These are phyloP conservation scores for Debaryomyces fabryi DNA, from an alignment of 1,139 yeast species.

Conservation along the genomic window DNA sequence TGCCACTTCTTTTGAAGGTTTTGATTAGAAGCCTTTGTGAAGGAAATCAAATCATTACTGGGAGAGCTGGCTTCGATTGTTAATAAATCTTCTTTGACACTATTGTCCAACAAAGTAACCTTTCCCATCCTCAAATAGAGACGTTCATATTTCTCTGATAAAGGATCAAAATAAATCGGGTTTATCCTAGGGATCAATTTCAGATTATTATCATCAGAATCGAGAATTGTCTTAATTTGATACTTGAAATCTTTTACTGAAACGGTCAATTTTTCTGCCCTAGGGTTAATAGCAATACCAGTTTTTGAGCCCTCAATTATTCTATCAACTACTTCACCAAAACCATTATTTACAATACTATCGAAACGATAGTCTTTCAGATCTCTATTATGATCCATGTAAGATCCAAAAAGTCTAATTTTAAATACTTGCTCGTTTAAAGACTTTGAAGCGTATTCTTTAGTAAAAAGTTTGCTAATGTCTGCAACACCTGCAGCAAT, in stretches of 20 bases:
- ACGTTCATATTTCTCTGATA: conserved; percentile 62
- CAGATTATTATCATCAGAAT: conserved; percentile 38
- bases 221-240: conserved; percentile 45
- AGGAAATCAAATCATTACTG: conserved; percentile 50
- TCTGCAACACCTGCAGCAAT: conserved; percentile 90
- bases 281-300: conserved; percentile 81
- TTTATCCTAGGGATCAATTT: conserved; percentile 63
- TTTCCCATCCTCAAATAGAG: conserved; percentile 61
- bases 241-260: conserved; percentile 76
- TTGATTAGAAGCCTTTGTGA: conserved; percentile 73
- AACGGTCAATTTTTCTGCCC: conserved; percentile 73
- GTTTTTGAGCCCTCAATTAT: conserved; percentile 74
- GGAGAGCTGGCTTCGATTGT: conserved; percentile 53
- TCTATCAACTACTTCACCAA: conserved; percentile 87
- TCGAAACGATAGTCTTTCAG: conserved; percentile 22
- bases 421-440: conserved; percentile 72
- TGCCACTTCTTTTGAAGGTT: conserved; percentile 60
- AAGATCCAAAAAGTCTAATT: conserved; percentile 74
- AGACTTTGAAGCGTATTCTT: conserved; percentile 59
- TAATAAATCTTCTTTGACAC: conserved; percentile 40
- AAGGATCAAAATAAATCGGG: conserved; percentile 65
- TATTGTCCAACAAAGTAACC: conserved; percentile 38
- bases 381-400: conserved; percentile 42
- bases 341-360: conserved; percentile 61
- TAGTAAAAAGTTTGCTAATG: conserved; percentile 75